Evolutionary conservation across 2,329 filamentous ascomycete species (phyloP).

Genomic region (Colletotrichum tabaci): DNA sequence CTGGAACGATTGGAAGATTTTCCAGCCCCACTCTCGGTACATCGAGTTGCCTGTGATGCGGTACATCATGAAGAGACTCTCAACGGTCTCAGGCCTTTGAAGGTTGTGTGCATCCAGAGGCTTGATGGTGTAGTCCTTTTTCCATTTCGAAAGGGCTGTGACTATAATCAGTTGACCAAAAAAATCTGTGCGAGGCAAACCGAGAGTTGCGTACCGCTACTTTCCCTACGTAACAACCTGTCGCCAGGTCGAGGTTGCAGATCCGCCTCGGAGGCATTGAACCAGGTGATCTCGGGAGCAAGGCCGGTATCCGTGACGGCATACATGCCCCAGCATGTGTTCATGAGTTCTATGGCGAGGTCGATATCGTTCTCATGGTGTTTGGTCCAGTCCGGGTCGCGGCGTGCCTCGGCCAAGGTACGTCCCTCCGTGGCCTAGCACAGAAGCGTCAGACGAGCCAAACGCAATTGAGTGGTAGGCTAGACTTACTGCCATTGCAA

Average conservation of each 20-base stretch:
- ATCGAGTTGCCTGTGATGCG: slow-evolving; percentile 80
- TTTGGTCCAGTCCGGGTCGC: slow-evolving; percentile 79
- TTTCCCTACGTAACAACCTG: neutral
- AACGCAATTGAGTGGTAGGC: neutral
- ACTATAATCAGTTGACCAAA: neutral
- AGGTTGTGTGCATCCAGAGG: slow-evolving; percentile 77
- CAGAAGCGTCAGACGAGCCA: neutral
- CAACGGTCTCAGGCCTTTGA: slow-evolving; percentile 82
- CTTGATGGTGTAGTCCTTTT: slow-evolving; percentile 85
- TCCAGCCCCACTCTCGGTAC: slow-evolving; percentile 83
- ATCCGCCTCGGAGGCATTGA: slow-evolving; percentile 75
- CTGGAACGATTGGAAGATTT: slow-evolving; percentile 81
- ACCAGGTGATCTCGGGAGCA: slow-evolving; percentile 93
- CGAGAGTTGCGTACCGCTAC: slow-evolving; percentile 1
- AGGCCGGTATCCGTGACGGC: slow-evolving; percentile 89
- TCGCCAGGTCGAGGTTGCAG: slow-evolving; percentile 63
- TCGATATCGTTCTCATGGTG: slow-evolving; percentile 89
- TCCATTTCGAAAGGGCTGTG: slow-evolving; percentile 67
- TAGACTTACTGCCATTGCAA: slow-evolving; percentile 76
- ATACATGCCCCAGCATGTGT: slow-evolving; percentile 99
- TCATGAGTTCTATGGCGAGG: slow-evolving; percentile 90
- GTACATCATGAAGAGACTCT: slow-evolving; percentile 85
- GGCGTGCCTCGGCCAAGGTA: slow-evolving; percentile 80
- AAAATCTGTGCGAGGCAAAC: neutral
- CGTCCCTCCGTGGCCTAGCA: slow-evolving; percentile 79